Conservation (phyloP, 208 protist species). For the Trichomonas gallinae region DNA sequence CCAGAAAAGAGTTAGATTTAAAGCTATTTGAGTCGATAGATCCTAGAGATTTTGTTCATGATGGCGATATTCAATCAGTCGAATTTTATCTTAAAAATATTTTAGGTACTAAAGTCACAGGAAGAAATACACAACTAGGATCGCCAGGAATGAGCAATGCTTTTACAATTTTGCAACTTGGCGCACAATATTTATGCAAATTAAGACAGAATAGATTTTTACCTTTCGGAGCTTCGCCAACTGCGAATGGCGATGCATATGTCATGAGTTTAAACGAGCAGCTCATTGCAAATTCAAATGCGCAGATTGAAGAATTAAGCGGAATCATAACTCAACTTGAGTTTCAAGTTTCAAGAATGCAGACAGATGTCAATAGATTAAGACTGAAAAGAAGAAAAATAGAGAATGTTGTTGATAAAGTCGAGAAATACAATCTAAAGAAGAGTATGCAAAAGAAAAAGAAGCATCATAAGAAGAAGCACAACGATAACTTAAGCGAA, state of each 20-base stretch:
- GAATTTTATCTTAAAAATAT: background rate
- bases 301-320: background rate
- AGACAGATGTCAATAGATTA: background rate
- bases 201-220: background rate
- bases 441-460: background rate
- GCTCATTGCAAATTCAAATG: background rate
- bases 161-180: background rate
- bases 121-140: background rate
- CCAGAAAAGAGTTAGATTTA: background rate
- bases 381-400: background rate
- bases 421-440: background rate
- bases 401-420: background rate
- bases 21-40: background rate
- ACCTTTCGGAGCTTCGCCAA: background rate
- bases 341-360: background rate
- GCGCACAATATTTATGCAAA: background rate
- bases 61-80: background rate
- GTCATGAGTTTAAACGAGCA: background rate
- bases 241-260: background rate
- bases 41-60: background rate
- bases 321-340: background rate
- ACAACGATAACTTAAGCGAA: background rate
- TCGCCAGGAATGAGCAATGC: background rate
- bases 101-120: background rate
- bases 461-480: background rate